These are phyloP conservation scores for Candida alai DNA, from an alignment of 805 yeast species.

Conservation along the genomic window DNA sequence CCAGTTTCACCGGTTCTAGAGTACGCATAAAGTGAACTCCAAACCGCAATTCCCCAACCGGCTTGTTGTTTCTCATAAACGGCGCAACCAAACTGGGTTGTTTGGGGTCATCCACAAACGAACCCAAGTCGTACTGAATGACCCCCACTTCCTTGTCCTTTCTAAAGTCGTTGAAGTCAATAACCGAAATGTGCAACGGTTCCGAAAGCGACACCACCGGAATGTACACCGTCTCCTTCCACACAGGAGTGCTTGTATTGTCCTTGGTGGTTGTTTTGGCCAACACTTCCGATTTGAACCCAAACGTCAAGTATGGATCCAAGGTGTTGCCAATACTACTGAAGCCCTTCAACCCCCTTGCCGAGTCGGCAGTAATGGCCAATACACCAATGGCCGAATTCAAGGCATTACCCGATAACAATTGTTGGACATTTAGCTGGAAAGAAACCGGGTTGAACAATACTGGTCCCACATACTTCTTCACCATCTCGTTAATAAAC, in stretches of 20 bases:
- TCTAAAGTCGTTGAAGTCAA: constrained; percentile 75
- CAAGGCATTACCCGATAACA: constrained; percentile 75
- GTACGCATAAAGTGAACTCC: constrained; percentile 78
- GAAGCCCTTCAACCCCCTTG: constrained; percentile 65
- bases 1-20: constrained; percentile 52
- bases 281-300: constrained; percentile 52
- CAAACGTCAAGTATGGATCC: constrained; percentile 84
- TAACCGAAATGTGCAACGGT: constrained; percentile 67
- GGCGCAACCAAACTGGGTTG: constrained; percentile 49
- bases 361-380: constrained; percentile 62
- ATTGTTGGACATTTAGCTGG: constrained; percentile 88
- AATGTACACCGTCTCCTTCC: constrained; percentile 76
- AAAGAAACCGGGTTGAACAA: constrained; percentile 86
- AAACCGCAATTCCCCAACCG: constrained; percentile 69
- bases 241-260: constrained; percentile 69
- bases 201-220: constrained; percentile 75
- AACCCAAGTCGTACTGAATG: constrained; percentile 67
- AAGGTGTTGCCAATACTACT: constrained; percentile 71
- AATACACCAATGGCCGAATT: constrained; percentile 86
- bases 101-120: constrained; percentile 50
- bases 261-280: constrained; percentile 67
- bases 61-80: constrained; percentile 77
- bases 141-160: constrained; percentile 81
- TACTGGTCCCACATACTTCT: constrained; percentile 85
- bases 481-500: constrained; percentile 79